phyloP scores from a whole-genome alignment of 129 eudicot genomes.

The Solidago caesia region DNA sequence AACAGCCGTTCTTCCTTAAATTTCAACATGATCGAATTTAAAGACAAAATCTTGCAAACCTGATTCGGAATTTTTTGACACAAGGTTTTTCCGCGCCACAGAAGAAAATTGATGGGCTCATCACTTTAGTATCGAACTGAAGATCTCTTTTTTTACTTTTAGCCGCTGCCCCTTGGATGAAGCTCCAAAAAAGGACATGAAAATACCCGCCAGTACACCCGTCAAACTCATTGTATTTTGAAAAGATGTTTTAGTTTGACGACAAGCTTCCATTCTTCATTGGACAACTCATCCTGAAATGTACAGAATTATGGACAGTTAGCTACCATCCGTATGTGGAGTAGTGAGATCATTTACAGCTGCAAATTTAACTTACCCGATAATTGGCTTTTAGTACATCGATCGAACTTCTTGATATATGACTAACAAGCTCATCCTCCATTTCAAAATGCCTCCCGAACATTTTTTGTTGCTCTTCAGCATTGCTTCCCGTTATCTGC shows the following conservation, averaged over 20 bases:
- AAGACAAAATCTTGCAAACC: background rate
- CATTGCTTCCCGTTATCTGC: constrained; percentile 75
- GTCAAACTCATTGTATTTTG: constrained; percentile 59
- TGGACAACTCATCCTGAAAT: constrained; percentile 65
- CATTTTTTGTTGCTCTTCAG: constrained; percentile 96
- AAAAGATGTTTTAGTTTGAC: constrained; percentile 73
- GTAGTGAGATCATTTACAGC: background rate
- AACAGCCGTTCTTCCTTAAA: background rate
- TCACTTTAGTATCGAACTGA: background rate
- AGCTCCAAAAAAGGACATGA: background rate
- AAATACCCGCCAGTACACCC: background rate
- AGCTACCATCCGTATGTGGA: background rate
- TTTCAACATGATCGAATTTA: background rate
- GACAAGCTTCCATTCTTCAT: constrained; percentile 71
- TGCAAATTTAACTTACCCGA: constrained; percentile 42
- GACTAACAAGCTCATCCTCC: constrained; percentile 96
- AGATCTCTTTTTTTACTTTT: constrained; percentile 7
- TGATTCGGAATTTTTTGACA: background rate
- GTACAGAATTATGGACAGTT: background rate
- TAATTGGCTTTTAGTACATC: constrained; percentile 81
- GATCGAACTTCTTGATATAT: constrained; percentile 71
- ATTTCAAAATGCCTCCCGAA: constrained; percentile 91
- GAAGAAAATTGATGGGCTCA: constrained; percentile 2
- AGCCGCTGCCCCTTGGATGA: constrained; percentile 10
- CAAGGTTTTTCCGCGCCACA: background rate